A percentile compares a stretch with the other conserved stretches of the same genome.
phyloP scores from a whole-genome alignment of 2,329 filamentous ascomycete genomes.

The Fusarium caatingaense region DNA sequence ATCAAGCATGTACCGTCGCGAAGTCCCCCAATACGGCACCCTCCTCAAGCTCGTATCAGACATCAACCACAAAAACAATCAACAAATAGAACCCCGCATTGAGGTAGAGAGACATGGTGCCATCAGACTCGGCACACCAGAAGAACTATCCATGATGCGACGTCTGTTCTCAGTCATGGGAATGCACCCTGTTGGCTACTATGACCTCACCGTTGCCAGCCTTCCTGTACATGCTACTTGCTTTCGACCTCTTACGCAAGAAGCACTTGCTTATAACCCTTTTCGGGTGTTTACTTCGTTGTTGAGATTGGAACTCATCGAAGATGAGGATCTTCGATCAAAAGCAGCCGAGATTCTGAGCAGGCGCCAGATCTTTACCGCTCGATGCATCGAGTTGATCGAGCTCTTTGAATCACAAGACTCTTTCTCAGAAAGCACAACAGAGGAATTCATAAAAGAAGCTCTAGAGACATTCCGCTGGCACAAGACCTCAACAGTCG shows the following conservation, averaged over 20 bases:
- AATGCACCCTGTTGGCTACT: slow-evolving; percentile 63
- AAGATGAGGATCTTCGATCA: slow-evolving; percentile 44
- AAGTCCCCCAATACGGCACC: slow-evolving; percentile 52
- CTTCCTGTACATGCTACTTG: slow-evolving; percentile 65
- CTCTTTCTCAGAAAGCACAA: slow-evolving; percentile 48
- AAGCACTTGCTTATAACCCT: slow-evolving; percentile 48
- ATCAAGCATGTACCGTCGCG: slow-evolving; percentile 51
- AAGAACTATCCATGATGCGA: slow-evolving; percentile 56
- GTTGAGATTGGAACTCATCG: slow-evolving; percentile 56
- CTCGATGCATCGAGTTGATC: slow-evolving; percentile 53
- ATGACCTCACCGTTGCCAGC: slow-evolving; percentile 59
- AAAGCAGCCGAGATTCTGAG: slow-evolving; percentile 51
- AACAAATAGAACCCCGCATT: slow-evolving; percentile 3
- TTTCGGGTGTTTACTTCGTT: slow-evolving; percentile 56
- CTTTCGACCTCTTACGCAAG: slow-evolving; percentile 56
- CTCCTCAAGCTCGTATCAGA: slow-evolving; percentile 48
- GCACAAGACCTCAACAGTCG: slow-evolving; percentile 56
- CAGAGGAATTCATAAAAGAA: slow-evolving; percentile 55
- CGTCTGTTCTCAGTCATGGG: slow-evolving; percentile 60
- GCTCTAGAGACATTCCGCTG: slow-evolving; percentile 61
- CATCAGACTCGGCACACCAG: slow-evolving; percentile 59
- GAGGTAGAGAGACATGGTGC: slow-evolving; percentile 57
- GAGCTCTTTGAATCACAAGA: slow-evolving; percentile 48
- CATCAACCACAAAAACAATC: slow-evolving; percentile 37
- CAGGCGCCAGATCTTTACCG: slow-evolving; percentile 56